phyloP scores from a whole-genome alignment of 257 asterid species.

The Cruciata laevipes region DNA sequence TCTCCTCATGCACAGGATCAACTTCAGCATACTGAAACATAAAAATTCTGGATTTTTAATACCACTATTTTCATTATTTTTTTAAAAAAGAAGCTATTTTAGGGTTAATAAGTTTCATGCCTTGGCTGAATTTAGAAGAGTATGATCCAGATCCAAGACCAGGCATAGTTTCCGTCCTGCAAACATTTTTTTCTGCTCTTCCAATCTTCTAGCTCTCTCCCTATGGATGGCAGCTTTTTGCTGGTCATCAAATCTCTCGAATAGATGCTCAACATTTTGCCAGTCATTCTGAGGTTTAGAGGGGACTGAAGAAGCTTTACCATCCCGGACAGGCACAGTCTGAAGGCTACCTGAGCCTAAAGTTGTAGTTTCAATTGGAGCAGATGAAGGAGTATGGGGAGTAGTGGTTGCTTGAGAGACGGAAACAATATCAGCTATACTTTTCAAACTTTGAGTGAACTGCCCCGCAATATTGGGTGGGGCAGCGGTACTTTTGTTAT shows the following conservation, averaged over 20 bases:
- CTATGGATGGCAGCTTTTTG: constrained; percentile 87
- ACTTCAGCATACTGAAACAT: constrained; percentile 78
- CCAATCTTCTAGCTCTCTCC: constrained; percentile 90
- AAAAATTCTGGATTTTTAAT: constrained; percentile 5
- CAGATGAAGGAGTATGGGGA: constrained; percentile 38
- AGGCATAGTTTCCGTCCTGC: constrained; percentile 80
- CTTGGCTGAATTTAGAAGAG: constrained; percentile 96
- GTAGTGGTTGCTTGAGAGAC: constrained; percentile 48
- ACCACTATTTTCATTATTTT: background rate
- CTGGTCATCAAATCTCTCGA: constrained; percentile 80
- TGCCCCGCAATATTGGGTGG: constrained; percentile 76
- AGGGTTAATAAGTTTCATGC: constrained; percentile 30
- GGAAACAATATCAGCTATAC: constrained; percentile 63
- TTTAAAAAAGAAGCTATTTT: constrained; percentile 1
- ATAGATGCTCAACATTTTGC: constrained; percentile 78
- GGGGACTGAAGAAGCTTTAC: constrained; percentile 42
- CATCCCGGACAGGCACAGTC: constrained; percentile 32
- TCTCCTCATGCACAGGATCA: constrained; percentile 72
- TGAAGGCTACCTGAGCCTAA: constrained; percentile 37
- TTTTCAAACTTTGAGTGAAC: constrained; percentile 64
- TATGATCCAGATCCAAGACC: constrained; percentile 96
- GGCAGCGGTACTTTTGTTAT: constrained; percentile 29
- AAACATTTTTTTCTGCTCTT: constrained; percentile 89
- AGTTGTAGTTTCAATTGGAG: constrained; percentile 27
- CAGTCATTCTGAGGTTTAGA: constrained; percentile 66